These are phyloP conservation scores for Rhizopogon salebrosus DNA, from an alignment of 768 basidiomycete species.

Conservation along the genomic window DNA sequence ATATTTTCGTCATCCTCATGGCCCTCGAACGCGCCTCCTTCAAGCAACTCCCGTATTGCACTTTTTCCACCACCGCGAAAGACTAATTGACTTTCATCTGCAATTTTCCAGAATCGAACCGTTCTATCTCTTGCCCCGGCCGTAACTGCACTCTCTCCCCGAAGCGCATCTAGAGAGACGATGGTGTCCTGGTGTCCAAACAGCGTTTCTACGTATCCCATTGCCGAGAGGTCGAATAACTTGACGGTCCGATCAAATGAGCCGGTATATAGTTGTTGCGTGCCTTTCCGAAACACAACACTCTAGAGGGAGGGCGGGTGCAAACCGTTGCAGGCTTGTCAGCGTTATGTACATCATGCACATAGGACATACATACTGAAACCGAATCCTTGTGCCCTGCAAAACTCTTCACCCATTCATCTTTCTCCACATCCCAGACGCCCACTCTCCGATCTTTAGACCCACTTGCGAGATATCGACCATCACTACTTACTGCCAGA, in stretches of 20 bases:
- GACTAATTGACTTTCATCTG: slow-evolving; percentile 91
- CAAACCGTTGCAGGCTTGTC: slow-evolving; percentile 27
- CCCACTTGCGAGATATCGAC: slow-evolving; percentile 78
- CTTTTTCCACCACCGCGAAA: slow-evolving; percentile 94
- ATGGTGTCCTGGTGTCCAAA: slow-evolving; percentile 96
- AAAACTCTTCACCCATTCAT: slow-evolving; percentile 76
- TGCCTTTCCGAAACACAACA: slow-evolving; percentile 72
- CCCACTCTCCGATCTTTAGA: slow-evolving; percentile 80
- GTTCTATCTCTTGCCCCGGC: slow-evolving; percentile 91
- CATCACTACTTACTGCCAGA: slow-evolving; percentile 82
- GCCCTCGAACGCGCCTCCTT: slow-evolving; percentile 66
- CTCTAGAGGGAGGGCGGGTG: slow-evolving; percentile 32
- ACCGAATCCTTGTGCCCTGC: slow-evolving; percentile 71
- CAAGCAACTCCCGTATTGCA: slow-evolving; percentile 71
- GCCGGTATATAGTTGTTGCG: slow-evolving; percentile 62
- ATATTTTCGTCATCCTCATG: slow-evolving; percentile 45
- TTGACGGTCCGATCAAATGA: slow-evolving; percentile 89
- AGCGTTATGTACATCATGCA: slow-evolving; percentile 30
- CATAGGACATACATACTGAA: slow-evolving; percentile 45
- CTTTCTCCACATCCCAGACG: slow-evolving; percentile 78
- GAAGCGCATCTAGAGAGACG: slow-evolving; percentile 70
- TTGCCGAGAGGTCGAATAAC: slow-evolving; percentile 74
- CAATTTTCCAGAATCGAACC: slow-evolving; percentile 92
- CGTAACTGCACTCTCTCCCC: slow-evolving; percentile 79
- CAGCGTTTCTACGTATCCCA: slow-evolving; percentile 93